phyloP scores from a whole-genome alignment of 306 rosid species.

The Begonia masoniana region DNA sequence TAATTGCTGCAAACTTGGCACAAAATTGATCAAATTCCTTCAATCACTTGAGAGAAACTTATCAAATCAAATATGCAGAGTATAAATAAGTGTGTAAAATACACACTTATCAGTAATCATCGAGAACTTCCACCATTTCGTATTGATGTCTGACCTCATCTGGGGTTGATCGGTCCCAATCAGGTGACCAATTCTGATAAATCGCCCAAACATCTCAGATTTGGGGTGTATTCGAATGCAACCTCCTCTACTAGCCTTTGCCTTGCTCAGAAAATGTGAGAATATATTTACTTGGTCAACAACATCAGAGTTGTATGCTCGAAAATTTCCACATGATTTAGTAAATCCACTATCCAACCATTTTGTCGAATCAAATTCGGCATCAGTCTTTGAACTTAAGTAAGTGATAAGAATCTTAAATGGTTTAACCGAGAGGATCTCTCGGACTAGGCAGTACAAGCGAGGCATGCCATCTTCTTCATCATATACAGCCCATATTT shows the following conservation, averaged over 20 bases:
- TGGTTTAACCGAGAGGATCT: slow-evolving; percentile 70
- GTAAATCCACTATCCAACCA: slow-evolving; percentile 91
- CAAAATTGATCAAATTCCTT: too few species aligned
- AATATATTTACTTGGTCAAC: slow-evolving; percentile 82
- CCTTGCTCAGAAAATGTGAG: slow-evolving; percentile 65
- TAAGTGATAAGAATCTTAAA: slow-evolving; percentile 76
- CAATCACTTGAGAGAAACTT: too few species aligned
- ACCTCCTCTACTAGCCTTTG: slow-evolving; percentile 89
- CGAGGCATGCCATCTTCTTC: slow-evolving; percentile 99
- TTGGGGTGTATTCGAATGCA: slow-evolving; percentile 79
- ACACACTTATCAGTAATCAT: too few species aligned
- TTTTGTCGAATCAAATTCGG: slow-evolving; percentile 71
- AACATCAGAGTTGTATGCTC: slow-evolving; percentile 71
- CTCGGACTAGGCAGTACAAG: slow-evolving; percentile 89
- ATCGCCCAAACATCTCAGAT: slow-evolving; percentile 87
- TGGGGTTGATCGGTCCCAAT: slow-evolving; percentile 83
- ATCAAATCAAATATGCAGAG: too few species aligned
- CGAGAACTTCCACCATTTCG: slow-evolving; percentile 94
- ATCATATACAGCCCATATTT: slow-evolving; percentile 99
- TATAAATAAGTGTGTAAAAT: too few species aligned
- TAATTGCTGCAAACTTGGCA: too few species aligned
- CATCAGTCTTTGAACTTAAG: slow-evolving; percentile 80
- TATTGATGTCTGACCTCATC: slow-evolving; percentile 80
- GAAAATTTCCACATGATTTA: slow-evolving; percentile 92
- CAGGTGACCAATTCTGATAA: slow-evolving; percentile 72